Percentiles rank a stretch among this genome's conserved stretches.
Conservation (phyloP, 1,139 yeast species). For the Meyerozyma carpophila region DNA sequence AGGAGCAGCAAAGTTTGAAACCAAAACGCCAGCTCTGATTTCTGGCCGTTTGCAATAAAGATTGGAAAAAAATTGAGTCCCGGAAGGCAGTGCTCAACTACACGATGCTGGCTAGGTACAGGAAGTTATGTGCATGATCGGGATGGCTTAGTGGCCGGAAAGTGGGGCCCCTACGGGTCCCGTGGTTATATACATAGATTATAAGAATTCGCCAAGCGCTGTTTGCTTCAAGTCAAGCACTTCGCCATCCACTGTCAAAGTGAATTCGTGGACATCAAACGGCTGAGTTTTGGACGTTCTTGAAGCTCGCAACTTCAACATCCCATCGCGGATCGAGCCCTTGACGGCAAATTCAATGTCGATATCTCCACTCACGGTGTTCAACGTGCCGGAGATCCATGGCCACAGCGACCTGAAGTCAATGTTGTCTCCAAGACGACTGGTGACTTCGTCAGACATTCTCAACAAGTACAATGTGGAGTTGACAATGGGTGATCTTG, state of each 20-base stretch:
- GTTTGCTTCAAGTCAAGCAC: background rate
- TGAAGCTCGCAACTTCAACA: constrained; percentile 51
- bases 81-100: background rate
- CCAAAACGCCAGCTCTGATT: background rate
- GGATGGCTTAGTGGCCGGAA: background rate
- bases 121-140: background rate
- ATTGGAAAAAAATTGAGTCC: background rate
- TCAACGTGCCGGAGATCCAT: constrained; percentile 83
- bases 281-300: constrained; percentile 53
- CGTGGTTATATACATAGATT: background rate
- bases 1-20: background rate
- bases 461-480: constrained; percentile 86
- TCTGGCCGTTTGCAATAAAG: background rate
- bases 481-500: constrained; percentile 78
- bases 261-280: constrained; percentile 58
- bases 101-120: background rate
- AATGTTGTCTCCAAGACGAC: constrained; percentile 67
- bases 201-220: background rate
- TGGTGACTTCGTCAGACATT: constrained; percentile 65
- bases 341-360: constrained; percentile 65
- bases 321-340: constrained; percentile 55
- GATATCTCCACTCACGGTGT: constrained; percentile 76
- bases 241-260: constrained; percentile 36
- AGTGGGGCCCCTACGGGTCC: background rate
- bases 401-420: constrained; percentile 70